These are phyloP conservation scores for Penicillium sumatraense DNA, from an alignment of 2,329 filamentous ascomycete species.

Conservation along the genomic window DNA sequence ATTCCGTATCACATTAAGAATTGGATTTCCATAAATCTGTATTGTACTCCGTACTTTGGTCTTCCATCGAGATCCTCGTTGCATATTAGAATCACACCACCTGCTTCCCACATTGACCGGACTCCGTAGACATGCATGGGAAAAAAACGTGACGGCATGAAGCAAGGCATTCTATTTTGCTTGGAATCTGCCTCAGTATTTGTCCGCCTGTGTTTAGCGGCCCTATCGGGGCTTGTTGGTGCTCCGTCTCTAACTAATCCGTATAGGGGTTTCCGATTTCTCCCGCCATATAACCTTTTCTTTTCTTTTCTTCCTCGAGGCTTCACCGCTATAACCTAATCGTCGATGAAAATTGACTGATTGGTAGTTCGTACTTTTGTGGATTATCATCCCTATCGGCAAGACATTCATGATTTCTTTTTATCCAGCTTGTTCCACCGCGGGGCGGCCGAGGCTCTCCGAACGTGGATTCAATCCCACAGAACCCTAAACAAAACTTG, in stretches of 20 bases:
- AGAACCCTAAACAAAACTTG: not conserved
- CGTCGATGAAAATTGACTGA: not conserved
- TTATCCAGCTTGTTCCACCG: not conserved
- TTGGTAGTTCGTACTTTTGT: not conserved
- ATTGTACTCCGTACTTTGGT: not conserved
- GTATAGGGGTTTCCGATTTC: not conserved
- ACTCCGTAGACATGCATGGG: not conserved
- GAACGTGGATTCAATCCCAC: not conserved
- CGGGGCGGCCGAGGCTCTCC: not conserved
- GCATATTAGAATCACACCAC: not conserved
- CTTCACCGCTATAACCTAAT: not conserved
- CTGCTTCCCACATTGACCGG: not conserved
- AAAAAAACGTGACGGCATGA: slow-evolving; percentile 1
- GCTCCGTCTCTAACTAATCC: not conserved
- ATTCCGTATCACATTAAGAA: not conserved
- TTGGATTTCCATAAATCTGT: too few relatives aligned
- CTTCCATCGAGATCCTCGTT: too few relatives aligned
- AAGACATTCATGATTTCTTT: not conserved
- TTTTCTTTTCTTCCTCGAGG: not conserved
- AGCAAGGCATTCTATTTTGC: not conserved
- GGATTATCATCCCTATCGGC: not conserved
- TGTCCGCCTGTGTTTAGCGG: not conserved
- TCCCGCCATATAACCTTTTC: not conserved
- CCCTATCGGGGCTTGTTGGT: not conserved
- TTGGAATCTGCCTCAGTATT: not conserved